Evolutionary conservation across 257 asterid species (phyloP).

Genomic region (Anisodus acutangulus): DNA sequence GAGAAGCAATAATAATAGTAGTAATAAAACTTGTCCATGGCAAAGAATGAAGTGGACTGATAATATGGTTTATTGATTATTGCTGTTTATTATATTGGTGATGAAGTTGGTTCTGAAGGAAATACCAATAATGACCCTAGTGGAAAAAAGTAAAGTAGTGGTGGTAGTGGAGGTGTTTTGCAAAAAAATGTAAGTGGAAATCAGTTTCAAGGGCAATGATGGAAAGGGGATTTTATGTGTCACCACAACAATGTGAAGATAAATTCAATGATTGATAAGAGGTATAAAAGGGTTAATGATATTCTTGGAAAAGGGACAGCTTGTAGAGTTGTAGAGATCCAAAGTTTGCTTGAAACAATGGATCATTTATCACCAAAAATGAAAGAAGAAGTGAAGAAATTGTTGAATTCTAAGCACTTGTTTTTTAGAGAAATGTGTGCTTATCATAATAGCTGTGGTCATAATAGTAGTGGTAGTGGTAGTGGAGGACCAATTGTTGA

Average conservation of each 20-base stretch:
- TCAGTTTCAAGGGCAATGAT: constrained; percentile 91
- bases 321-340: constrained; percentile 88
- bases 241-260: constrained; percentile 98
- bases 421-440: constrained; percentile 94
- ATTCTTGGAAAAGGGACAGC: constrained; percentile 86
- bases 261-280: constrained; percentile 86
- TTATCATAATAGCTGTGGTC: constrained; percentile 84
- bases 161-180: constrained; percentile 45
- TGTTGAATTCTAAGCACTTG: constrained; percentile 88
- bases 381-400: constrained; percentile 83
- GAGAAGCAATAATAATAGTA: constrained; percentile 32
- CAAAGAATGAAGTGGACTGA: constrained; percentile 99
- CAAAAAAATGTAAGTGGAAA: constrained; percentile 98
- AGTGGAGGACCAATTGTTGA: constrained; percentile 23
- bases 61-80: constrained; percentile 81
- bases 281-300: constrained; percentile 92
- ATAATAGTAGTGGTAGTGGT: constrained; percentile 35
- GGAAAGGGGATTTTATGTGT: constrained; percentile 88
- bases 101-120: constrained; percentile 72
- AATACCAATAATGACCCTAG: constrained; percentile 31
- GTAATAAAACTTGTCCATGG: constrained; percentile 60
- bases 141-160: constrained; percentile 51
- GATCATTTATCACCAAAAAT: constrained; percentile 64
- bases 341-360: constrained; percentile 70
- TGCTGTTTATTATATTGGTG: constrained; percentile 89